phyloP scores from a whole-genome alignment of 225 moss, liverwort and hornwort genomes.

The Pseudisothecium myosuroides region DNA sequence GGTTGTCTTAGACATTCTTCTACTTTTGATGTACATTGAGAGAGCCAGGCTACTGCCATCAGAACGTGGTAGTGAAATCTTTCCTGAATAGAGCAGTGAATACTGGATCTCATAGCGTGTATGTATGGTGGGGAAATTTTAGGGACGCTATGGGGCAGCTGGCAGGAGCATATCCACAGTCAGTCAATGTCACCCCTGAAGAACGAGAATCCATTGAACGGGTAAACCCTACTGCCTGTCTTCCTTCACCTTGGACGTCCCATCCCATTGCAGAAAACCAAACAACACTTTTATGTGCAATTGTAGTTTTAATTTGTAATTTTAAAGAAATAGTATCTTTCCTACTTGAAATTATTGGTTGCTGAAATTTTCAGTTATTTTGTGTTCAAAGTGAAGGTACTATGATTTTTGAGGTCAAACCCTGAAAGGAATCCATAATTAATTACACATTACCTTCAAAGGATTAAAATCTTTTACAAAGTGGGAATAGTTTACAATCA shows the following conservation, averaged over 20 bases:
- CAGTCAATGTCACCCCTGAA: constrained; percentile 69
- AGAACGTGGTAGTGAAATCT: not conserved
- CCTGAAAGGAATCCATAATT: not conserved
- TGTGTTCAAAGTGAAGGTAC: not conserved
- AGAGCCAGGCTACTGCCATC: not conserved
- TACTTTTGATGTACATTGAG: not conserved
- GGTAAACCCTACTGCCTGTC: not conserved
- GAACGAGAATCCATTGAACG: constrained; percentile 68
- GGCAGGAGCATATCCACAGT: constrained; percentile 83
- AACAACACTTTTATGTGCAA: not conserved
- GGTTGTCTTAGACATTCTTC: not conserved
- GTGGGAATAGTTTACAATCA: not conserved
- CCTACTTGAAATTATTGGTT: not conserved
- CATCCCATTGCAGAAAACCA: too few relatives aligned
- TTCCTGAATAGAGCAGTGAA: not conserved
- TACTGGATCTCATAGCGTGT: not conserved
- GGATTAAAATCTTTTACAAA: too few relatives aligned
- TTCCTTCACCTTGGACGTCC: not conserved
- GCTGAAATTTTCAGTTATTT: not conserved
- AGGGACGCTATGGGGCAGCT: constrained; percentile 79
- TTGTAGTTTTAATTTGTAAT: not conserved
- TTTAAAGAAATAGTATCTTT: not conserved
- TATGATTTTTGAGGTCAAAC: not conserved
- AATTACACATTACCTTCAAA: not conserved
- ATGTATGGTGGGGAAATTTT: not conserved